Percentiles rank a stretch among this genome's conserved stretches.
These are phyloP conservation scores for Pythium folliculosum DNA, from an alignment of 352 stramenopile genomes.

Conservation along the genomic window DNA sequence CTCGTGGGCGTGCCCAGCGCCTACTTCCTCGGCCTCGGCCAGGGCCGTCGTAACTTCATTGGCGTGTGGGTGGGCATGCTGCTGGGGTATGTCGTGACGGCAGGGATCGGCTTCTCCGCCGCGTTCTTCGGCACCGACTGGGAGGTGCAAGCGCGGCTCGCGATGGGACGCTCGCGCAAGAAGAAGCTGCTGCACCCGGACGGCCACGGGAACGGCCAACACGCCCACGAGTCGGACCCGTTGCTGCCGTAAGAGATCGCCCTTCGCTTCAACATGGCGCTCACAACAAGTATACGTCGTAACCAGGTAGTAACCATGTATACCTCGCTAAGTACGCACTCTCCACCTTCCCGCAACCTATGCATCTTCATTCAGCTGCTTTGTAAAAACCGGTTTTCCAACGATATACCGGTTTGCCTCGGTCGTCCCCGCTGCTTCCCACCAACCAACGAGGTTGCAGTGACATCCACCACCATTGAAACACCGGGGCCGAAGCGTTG, in stretches of 20 bases:
- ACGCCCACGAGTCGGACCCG: slow-evolving; percentile 23
- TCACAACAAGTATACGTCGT: background rate
- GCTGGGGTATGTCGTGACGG: slow-evolving; percentile 75
- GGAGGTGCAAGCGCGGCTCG: slow-evolving; percentile 48
- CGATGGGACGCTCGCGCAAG: slow-evolving; percentile 47
- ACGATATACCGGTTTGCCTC: background rate
- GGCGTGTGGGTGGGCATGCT: slow-evolving; percentile 78
- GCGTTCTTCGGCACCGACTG: slow-evolving; percentile 69
- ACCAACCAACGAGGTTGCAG: slow-evolving; percentile 19
- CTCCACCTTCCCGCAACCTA: background rate
- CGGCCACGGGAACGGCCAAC: background rate
- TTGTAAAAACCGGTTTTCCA: background rate
- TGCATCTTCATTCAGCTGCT: background rate
- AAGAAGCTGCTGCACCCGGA: slow-evolving; percentile 20
- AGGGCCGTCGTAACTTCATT: slow-evolving; percentile 39
- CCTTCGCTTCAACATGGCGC: background rate
- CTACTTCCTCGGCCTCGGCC: slow-evolving; percentile 65
- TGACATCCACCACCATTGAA: slow-evolving; percentile 11
- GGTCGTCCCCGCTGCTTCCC: background rate
- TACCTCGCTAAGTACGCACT: background rate
- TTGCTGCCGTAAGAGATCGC: slow-evolving; percentile 12
- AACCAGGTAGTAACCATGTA: background rate
- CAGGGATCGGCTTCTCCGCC: slow-evolving; percentile 59
- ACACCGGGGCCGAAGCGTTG: slow-evolving; percentile 2
- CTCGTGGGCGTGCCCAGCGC: slow-evolving; percentile 68